Evolutionary conservation across 495 filamentous ascomycete species (phyloP).

Genomic region (Gamarada debralockiae): DNA sequence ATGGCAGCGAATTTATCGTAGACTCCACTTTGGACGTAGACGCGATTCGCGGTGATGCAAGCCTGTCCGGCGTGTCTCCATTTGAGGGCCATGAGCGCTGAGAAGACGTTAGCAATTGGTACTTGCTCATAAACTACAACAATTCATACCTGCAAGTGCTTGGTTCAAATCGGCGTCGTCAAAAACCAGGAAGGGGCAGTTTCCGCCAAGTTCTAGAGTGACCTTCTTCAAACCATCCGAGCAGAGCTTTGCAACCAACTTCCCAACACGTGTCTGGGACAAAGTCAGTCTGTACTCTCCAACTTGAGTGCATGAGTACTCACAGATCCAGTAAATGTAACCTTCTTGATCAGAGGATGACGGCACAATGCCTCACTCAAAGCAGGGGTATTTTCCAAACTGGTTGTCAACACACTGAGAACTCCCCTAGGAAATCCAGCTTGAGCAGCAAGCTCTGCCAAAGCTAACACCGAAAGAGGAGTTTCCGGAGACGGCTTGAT

Average conservation of each 20-base stretch:
- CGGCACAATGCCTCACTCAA: slow-evolving; percentile 63
- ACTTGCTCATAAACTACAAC: neutral
- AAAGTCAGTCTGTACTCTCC: too few species aligned
- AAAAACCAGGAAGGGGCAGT: slow-evolving; percentile 72
- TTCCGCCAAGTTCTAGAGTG: slow-evolving; percentile 70
- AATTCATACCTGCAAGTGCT: slow-evolving; percentile 50
- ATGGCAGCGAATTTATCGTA: slow-evolving; percentile 51
- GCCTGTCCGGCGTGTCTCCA: slow-evolving; percentile 68
- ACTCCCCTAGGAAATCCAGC: slow-evolving; percentile 58
- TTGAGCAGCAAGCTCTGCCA: slow-evolving; percentile 53
- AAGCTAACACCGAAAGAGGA: slow-evolving; percentile 50
- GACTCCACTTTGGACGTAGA: slow-evolving; percentile 61
- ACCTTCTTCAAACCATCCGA: slow-evolving; percentile 65
- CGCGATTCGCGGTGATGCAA: slow-evolving; percentile 69
- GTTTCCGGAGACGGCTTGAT: slow-evolving; percentile 67
- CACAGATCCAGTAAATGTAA: slow-evolving; percentile 67
- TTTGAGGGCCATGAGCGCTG: slow-evolving; percentile 54
- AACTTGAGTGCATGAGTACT: slow-evolving; percentile 1
- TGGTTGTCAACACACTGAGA: slow-evolving; percentile 56
- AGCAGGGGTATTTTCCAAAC: slow-evolving; percentile 58
- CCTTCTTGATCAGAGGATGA: slow-evolving; percentile 62
- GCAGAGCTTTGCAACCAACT: slow-evolving; percentile 49
- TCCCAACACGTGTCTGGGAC: slow-evolving; percentile 58
- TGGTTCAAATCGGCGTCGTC: slow-evolving; percentile 67
- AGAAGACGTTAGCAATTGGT: neutral